Percentiles rank a stretch among this genome's conserved stretches.
These are phyloP conservation scores for Sphaerosporella brunnea DNA, from an alignment of 495 filamentous ascomycete genomes.

Conservation along the genomic window DNA sequence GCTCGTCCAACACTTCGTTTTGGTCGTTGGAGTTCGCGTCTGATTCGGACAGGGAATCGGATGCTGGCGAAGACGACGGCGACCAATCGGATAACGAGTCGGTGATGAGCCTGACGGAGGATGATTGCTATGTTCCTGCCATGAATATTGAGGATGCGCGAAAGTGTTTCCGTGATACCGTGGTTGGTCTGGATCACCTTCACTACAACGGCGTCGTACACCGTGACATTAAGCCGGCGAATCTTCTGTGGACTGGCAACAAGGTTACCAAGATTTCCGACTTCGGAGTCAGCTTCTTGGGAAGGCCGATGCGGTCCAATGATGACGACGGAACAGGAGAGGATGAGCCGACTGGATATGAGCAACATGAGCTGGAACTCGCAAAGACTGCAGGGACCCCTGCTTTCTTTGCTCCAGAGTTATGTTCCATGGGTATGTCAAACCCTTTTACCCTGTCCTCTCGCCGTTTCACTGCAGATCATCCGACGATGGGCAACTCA, in stretches of 20 bases:
- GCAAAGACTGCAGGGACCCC: slow-evolving; percentile 96
- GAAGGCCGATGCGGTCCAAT: slow-evolving; percentile 58
- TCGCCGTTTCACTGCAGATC: no score
- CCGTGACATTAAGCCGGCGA: slow-evolving; percentile 97
- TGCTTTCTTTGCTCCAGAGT: slow-evolving; percentile 91
- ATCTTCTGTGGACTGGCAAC: slow-evolving; percentile 71
- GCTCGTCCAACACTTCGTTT: slow-evolving; percentile 15
- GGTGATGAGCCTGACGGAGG: slow-evolving; percentile 31
- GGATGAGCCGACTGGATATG: slow-evolving; percentile 59
- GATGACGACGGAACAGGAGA: slow-evolving; percentile 65
- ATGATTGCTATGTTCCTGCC: slow-evolving; percentile 77
- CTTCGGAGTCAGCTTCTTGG: slow-evolving; percentile 95
- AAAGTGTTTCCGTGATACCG: slow-evolving; percentile 76
- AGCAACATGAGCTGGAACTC: slow-evolving; percentile 52
- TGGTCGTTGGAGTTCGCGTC: slow-evolving; percentile 26
- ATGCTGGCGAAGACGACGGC: neutral
- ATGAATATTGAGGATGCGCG: slow-evolving; percentile 75
- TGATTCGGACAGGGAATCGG: slow-evolving; percentile 12
- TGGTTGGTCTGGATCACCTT: slow-evolving; percentile 84
- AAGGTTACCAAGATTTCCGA: slow-evolving; percentile 96
- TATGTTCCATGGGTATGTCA: slow-evolving; percentile 51
- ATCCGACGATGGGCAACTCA: no score
- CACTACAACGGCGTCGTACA: slow-evolving; percentile 96
- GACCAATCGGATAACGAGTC: neutral
- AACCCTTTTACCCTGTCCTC: neutral